Base-by-base conservation (phyloP, 2,329 filamentous ascomycete species). In the Tolypocladium tropicale region DNA sequence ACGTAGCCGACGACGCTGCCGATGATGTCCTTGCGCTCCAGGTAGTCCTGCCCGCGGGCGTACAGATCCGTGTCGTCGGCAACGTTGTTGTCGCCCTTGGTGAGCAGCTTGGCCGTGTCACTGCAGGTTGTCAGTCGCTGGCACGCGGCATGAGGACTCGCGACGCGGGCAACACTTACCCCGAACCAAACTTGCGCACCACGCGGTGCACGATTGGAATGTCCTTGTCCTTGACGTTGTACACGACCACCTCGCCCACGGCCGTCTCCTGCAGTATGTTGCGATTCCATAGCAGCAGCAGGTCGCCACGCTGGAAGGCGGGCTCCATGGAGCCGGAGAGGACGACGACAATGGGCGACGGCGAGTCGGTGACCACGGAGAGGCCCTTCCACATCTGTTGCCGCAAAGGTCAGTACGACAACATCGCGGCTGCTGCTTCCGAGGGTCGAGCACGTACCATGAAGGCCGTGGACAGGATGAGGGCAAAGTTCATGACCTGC, bases 121-220 rank as follows among this genome's bases (percentile, higher is more conserved):
- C 80, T 83, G 59, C 49, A 21, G 9, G 25, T 30, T 32, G 57
- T 62, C 30, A 58, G 63, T 34, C 53, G n/a, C 11, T 11, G 10
- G n/a, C 39, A 1, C 2, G 7, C n/a, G 6, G 7, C 6, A 25
- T 10, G 21, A 12, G 9, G 39, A 4, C 6, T 10, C 14, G 3
- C n/a, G 28, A 14, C n/a, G 9, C 2, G 30, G n/a, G 34, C 4
- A 14, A 6, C 12, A 70, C 78, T 57, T 67, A 81, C 76, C 83
- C 83, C 33, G 65, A 65, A 25, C 84, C 83, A 68, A 85, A 86
- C 68, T 84, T 85, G 73, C 92, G 83, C 55, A 97, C 88, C 11
- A 97, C 82, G 53, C 94, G 80, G 76, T 99, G 94, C 62, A 99
- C 94, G 72, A 99, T 99, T 33, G 94, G 94, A 61, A 99, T 97